Evolutionary conservation across 2,329 filamentous ascomycete genomes (phyloP).

Genomic region (Thelonectria rubi): DNA sequence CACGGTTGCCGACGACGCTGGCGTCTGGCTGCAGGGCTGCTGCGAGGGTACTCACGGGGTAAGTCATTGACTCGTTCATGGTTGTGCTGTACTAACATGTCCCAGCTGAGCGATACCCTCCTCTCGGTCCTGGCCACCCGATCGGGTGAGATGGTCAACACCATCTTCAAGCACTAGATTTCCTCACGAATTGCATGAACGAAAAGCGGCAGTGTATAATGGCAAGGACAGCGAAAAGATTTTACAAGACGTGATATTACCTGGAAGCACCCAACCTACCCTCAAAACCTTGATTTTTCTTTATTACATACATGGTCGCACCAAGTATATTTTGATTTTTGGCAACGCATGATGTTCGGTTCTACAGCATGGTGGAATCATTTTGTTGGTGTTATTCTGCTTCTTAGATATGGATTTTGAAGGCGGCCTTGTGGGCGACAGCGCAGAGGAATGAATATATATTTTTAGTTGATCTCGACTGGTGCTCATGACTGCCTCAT

Average conservation of each 20-base stretch:
- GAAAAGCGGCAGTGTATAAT: slow-evolving; percentile 36
- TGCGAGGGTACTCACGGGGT: slow-evolving; percentile 92
- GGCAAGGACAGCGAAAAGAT: slow-evolving; percentile 38
- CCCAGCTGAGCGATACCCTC: slow-evolving; percentile 79
- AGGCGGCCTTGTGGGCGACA: neutral
- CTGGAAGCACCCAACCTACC: neutral
- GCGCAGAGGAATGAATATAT: neutral
- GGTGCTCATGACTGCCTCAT: neutral
- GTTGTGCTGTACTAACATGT: slow-evolving; percentile 5
- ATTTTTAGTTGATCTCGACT: neutral
- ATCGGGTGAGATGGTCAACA: slow-evolving; percentile 80
- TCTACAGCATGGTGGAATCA: slow-evolving; percentile 16
- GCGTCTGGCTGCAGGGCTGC: slow-evolving; percentile 93
- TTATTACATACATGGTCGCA: slow-evolving; percentile 4
- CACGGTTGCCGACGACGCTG: slow-evolving; percentile 75
- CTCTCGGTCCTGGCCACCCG: slow-evolving; percentile 80
- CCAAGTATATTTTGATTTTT: slow-evolving; percentile 4
- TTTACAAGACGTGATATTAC: slow-evolving; percentile 27
- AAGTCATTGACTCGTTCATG: slow-evolving; percentile 55
- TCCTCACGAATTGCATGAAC: slow-evolving; percentile 31
- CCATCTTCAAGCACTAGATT: slow-evolving; percentile 66
- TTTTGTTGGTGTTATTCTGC: slow-evolving; percentile 18
- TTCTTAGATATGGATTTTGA: slow-evolving; percentile 10
- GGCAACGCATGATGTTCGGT: slow-evolving; percentile 5
- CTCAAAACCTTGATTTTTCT: slow-evolving; percentile 8